phyloP scores from a whole-genome alignment of 371 early-diverging fungal genomes.

The Ordospora colligata region DNA sequence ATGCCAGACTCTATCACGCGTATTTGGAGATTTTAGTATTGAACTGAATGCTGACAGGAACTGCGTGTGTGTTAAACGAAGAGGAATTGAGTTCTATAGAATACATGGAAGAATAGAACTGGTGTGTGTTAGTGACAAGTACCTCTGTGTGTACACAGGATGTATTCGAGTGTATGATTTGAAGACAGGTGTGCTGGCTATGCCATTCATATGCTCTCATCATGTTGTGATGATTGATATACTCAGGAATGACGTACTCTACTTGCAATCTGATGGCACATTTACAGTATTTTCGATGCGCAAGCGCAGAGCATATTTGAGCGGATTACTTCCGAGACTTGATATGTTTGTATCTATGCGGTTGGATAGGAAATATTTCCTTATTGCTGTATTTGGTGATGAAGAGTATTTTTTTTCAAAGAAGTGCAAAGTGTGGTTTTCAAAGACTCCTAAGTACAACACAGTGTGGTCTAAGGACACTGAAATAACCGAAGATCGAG shows the following conservation, averaged over 20 bases:
- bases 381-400: slow-evolving; percentile 47
- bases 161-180: slow-evolving; percentile 45
- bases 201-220: slow-evolving; percentile 46
- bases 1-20: background rate
- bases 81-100: slow-evolving; percentile 34
- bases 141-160: slow-evolving; percentile 25
- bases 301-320: background rate
- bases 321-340: slow-evolving; percentile 1
- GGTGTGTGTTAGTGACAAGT: slow-evolving; percentile 22
- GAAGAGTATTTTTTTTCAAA: slow-evolving; percentile 22
- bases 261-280: slow-evolving; percentile 21
- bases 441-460: slow-evolving; percentile 14
- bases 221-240: slow-evolving; percentile 44
- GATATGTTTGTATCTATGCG: background rate
- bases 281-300: slow-evolving; percentile 46
- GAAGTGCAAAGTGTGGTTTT: slow-evolving; percentile 27
- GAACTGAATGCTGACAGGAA: slow-evolving; percentile 23
- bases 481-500: slow-evolving; percentile 12
- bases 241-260: slow-evolving; percentile 23
- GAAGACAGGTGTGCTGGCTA: slow-evolving; percentile 41
- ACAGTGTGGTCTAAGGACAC: background rate
- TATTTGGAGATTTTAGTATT: slow-evolving; percentile 32
- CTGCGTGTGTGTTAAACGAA: slow-evolving; percentile 23
- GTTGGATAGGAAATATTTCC: slow-evolving; percentile 46
- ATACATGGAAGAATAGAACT: slow-evolving; percentile 35